These are phyloP conservation scores for Pseudogymnoascus sp. DNA, from an alignment of 2,329 filamentous ascomycete species.

Conservation along the genomic window DNA sequence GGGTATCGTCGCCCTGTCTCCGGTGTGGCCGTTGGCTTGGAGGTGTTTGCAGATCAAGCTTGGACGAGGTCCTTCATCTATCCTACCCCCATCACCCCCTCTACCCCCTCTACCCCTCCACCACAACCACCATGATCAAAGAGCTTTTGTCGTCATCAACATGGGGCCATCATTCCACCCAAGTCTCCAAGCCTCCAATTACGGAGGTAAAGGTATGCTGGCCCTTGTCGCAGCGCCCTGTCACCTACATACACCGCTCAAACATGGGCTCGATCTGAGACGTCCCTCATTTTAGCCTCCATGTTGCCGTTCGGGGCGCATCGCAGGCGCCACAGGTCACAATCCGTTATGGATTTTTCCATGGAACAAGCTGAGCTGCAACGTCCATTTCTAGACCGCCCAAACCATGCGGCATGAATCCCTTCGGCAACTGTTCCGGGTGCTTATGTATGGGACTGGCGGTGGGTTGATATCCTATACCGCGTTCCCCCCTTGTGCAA, in stretches of 20 bases:
- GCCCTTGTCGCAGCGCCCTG: slow-evolving; percentile 1
- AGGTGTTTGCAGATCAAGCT: slow-evolving; percentile 8
- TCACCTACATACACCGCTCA: slow-evolving; percentile 5
- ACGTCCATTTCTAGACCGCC: slow-evolving; percentile 7
- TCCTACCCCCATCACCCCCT: not conserved
- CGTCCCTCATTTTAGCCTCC: slow-evolving; percentile 7
- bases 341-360: not conserved
- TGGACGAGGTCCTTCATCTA: slow-evolving; percentile 3
- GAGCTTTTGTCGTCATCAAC: not conserved
- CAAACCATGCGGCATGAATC: not conserved
- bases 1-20: not conserved
- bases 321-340: not conserved
- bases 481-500: not conserved
- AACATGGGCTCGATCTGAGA: slow-evolving; percentile 6
- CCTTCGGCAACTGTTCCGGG: not conserved
- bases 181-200: not conserved
- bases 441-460: not conserved
- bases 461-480: not conserved
- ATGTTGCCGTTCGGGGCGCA: not conserved
- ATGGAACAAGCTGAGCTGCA: not conserved
- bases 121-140: not conserved
- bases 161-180: not conserved
- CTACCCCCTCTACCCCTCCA: not conserved
- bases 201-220: slow-evolving; percentile 7
- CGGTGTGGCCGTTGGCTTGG: slow-evolving; percentile 1